Percentiles rank a stretch among this genome's conserved stretches.
Evolutionary conservation across 371 early-diverging fungal genomes (phyloP).

Genomic region (Lichtheimia ornata): DNA sequence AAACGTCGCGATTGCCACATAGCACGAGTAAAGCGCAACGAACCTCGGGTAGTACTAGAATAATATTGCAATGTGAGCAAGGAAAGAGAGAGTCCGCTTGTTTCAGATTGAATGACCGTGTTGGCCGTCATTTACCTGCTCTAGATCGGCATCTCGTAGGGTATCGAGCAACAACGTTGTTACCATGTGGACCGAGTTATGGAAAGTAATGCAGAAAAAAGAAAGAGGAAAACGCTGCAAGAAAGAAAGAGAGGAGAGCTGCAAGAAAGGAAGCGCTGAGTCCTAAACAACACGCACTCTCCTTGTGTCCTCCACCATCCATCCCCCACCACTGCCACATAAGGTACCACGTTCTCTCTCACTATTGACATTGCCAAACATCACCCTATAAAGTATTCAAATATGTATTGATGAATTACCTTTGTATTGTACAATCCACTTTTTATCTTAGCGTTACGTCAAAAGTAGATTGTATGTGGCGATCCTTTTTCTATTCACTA

Average conservation of each 20-base stretch:
- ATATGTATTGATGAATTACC: no score
- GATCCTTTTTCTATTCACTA: no score
- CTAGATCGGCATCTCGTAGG: constrained; percentile 25
- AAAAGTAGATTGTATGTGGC: no score
- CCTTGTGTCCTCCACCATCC: no score
- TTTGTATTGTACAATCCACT: no score
- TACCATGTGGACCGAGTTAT: constrained; percentile 10
- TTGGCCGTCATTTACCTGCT: constrained; percentile 15
- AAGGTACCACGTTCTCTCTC: no score
- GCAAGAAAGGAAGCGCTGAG: neutral
- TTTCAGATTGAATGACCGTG: neutral
- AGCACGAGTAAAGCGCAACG: neutral
- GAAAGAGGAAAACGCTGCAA: constrained; percentile 3
- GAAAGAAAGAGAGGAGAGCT: neutral
- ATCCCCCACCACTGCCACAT: no score
- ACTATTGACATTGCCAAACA: no score
- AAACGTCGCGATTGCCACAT: neutral
- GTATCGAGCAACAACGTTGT: constrained; percentile 24
- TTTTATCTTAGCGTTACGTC: no score
- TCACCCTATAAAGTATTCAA: no score
- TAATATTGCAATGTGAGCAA: neutral
- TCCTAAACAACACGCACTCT: neutral
- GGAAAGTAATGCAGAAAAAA: constrained; percentile 4
- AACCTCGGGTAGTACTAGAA: constrained; percentile 16
- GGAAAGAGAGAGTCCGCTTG: neutral